phyloP scores from a whole-genome alignment of 345 rosid species.

The Corchorus olitorius region DNA sequence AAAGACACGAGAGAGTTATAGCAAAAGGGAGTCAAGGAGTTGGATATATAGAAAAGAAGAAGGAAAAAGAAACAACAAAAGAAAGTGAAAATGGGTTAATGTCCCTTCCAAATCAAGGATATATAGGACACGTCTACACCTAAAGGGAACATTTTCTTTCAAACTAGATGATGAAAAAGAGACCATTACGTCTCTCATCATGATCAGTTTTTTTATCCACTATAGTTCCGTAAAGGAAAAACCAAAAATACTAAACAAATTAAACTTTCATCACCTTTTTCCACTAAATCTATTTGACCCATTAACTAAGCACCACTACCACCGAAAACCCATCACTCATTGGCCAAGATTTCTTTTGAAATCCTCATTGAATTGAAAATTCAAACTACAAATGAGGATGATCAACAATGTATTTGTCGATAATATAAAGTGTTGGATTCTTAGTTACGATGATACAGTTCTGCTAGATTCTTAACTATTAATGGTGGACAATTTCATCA shows the following conservation, averaged over 20 bases:
- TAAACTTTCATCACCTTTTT: background rate
- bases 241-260: background rate
- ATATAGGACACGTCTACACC: background rate
- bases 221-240: background rate
- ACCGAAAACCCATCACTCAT: background rate
- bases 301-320: background rate
- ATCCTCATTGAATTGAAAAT: background rate
- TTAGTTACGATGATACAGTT: no score
- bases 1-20: background rate
- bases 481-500: no score
- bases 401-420: no score
- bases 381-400: background rate
- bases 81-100: background rate
- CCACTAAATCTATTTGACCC: background rate
- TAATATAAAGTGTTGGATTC: no score
- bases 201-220: slow-evolving; percentile 23
- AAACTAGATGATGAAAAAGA: background rate
- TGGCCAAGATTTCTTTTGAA: background rate
- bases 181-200: background rate
- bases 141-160: background rate
- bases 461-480: no score
- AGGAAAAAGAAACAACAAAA: background rate
- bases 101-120: background rate
- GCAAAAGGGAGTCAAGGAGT: background rate
- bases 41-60: background rate